Conservation (phyloP, 352 stramenopile species). For the Pythium aphanidermatum region DNA sequence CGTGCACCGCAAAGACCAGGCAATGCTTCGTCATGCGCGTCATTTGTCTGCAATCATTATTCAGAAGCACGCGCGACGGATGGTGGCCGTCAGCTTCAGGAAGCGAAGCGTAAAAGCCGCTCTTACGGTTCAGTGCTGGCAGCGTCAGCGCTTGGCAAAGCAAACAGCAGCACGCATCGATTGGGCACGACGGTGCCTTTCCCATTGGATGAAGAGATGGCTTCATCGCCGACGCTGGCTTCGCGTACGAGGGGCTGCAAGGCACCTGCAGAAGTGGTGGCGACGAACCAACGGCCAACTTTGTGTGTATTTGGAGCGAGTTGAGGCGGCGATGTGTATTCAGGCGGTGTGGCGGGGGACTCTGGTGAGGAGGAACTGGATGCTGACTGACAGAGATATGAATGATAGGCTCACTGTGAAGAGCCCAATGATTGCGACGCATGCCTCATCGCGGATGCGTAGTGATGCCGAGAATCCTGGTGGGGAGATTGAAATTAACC, state of each 20-base stretch:
- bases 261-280: slow-evolving; percentile 49
- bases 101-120: slow-evolving; percentile 6
- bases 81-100: slow-evolving; percentile 7
- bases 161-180: not conserved
- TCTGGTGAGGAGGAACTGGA: no score
- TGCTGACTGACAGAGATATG: no score
- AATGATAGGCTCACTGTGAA: no score
- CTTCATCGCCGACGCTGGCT: slow-evolving; percentile 19
- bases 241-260: not conserved
- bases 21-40: slow-evolving; percentile 25
- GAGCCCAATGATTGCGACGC: no score
- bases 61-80: slow-evolving; percentile 40
- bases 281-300: slow-evolving; percentile 11
- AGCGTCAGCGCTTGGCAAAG: slow-evolving; percentile 19
- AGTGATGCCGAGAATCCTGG: no score
- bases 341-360: slow-evolving; percentile 37
- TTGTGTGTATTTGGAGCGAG: slow-evolving; percentile 19
- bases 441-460: no score
- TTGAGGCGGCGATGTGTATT: slow-evolving; percentile 40
- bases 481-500: no score
- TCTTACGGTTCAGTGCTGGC: slow-evolving; percentile 35
- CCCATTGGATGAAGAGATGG: slow-evolving; percentile 13
- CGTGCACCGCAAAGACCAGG: slow-evolving; percentile 29
- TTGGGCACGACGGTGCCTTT: slow-evolving; percentile 6
- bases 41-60: slow-evolving; percentile 38